Evolutionary conservation across 2,329 filamentous ascomycete genomes (phyloP), one percentile per base, ranked within the genome.

Genomic region (Diaporthe eres): DNA sequence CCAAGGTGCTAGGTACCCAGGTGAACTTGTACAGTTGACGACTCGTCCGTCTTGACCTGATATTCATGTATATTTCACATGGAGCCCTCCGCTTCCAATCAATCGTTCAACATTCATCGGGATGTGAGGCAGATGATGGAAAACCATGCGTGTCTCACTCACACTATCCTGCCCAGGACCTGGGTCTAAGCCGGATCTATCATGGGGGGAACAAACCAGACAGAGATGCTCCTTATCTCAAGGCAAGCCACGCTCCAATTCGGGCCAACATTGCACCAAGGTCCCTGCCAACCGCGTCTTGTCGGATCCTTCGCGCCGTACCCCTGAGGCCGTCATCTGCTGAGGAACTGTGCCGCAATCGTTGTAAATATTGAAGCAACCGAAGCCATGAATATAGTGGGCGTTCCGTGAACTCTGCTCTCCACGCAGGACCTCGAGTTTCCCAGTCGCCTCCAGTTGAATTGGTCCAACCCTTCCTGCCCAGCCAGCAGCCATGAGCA

Each of bases 401-500:
- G 7, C 12, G 25, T 17, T 22, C 17, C 4, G 5, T 55, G 10
- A 49, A 5, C 17, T 7, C 3, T 31, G 6, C 25, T 25, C 12
- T 15, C 25, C 3, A 17, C 13, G 4, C n/a, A 55, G 8, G 51
- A 15, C 25, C 25, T 17, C 25, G 51, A 19, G 53, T 31, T 22
- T 9, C 15, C 53, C 25, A 7, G 8, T 31, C 28, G 12, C 12
- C 13, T 4, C 13, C 19, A 55, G 2, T n/a, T 15, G 19, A 28
- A 4, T 12, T 8, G 19, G 28, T 13, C 5, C 17, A 12, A 34
- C 15, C 53, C n/a, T 31, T 61, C 37, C 15, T 31, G 25, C 25
- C 3, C 1, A 8, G 8, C 51, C 12, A 53, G 22, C 22, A 34
- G 31, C 34, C 67, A 75, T 75, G 74, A 75, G 57, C 58, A 68